Base-by-base conservation (phyloP, 1,284 basidiomycete species). In the Naganishia sp. region DNA sequence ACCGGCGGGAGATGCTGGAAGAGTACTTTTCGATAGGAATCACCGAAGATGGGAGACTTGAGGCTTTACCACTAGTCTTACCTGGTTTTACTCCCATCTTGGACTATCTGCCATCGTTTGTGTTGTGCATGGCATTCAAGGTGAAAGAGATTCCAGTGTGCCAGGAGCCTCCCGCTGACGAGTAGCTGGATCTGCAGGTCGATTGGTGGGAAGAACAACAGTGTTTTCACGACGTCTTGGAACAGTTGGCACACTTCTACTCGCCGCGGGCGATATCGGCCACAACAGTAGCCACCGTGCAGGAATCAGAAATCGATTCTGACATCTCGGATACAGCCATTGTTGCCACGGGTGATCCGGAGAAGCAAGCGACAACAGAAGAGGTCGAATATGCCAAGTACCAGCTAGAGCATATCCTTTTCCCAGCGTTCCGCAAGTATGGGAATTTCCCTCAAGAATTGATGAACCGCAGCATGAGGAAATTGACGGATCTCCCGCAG, bases 231-330 rank as follows among this genome's bases (percentile, higher is more conserved):
- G 84, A 86, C 0, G 88, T 99, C 74, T 82, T 96, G 25, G 86
- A 88, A 36, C 95, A 99, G 79, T 82, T 99, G 1, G 94, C 92
- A 0, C 90, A 87, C 75, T 97, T 95, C 80, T 93, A 95, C 77
- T 84, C 87, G 0, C 90, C 92, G 0, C 83, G 86, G 45, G 83
- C 84, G 1, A 72, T 82, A 2, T 33, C 70, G n/a, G 73, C 76
- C 9, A 5, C 72, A 74, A 7, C 68, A 72, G 10, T 63, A 73
- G 39, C 72, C 9, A 64, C 50, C 6, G 74, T 67, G 9, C 36
- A 66, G 25, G 49, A 59, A 53, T 23, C 63, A 67, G 64, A 60
- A 31, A 59, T 66, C 13, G 64, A 65, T 21, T 64, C 55, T 1
- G 70, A 69, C 13, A 63, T 66, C 28, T 65, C 54, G 2, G 70